Evolutionary conservation across 2,329 filamentous ascomycete genomes (phyloP).

Genomic region (Ophiostoma perfectum): DNA sequence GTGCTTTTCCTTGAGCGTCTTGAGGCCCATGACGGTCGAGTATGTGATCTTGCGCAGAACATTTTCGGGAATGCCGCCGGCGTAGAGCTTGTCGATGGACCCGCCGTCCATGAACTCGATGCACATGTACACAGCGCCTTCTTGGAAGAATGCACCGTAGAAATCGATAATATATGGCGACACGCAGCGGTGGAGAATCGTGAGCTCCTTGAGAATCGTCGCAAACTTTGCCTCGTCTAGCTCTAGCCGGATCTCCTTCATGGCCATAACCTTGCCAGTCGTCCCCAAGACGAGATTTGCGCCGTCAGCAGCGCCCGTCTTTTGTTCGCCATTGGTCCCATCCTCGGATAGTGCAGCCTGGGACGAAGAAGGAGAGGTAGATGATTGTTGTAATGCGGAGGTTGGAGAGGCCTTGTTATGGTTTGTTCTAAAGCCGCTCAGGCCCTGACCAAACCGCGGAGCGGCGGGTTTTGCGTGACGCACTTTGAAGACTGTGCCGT

Average conservation of each 20-base stretch:
- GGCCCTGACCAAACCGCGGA: conserved; percentile 54
- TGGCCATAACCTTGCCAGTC: conserved; percentile 86
- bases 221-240: conserved; percentile 95
- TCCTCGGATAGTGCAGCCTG: not conserved
- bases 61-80: conserved; percentile 80
- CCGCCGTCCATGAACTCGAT: conserved; percentile 99
- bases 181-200: conserved; percentile 89
- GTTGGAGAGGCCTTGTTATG: conserved; percentile 31
- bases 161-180: conserved; percentile 98
- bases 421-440: conserved; percentile 40
- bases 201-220: conserved; percentile 94
- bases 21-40: conserved; percentile 84
- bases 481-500: conserved; percentile 96
- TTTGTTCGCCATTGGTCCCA: not conserved
- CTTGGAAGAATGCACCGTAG: conserved; percentile 97
- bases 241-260: conserved; percentile 97
- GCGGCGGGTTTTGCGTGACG: conserved; percentile 65
- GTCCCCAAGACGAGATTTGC: conserved; percentile 35
- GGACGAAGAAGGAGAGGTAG: not conserved
- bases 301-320: conserved; percentile 15
- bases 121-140: conserved; percentile 97
- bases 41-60: conserved; percentile 87
- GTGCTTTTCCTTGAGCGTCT: conserved; percentile 91
- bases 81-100: conserved; percentile 93
- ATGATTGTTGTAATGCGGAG: not conserved